Evolutionary conservation across 2,329 filamentous ascomycete genomes (phyloP), one percentile per base, ranked within the genome.

Genomic region (Aspergillus ibericus): DNA sequence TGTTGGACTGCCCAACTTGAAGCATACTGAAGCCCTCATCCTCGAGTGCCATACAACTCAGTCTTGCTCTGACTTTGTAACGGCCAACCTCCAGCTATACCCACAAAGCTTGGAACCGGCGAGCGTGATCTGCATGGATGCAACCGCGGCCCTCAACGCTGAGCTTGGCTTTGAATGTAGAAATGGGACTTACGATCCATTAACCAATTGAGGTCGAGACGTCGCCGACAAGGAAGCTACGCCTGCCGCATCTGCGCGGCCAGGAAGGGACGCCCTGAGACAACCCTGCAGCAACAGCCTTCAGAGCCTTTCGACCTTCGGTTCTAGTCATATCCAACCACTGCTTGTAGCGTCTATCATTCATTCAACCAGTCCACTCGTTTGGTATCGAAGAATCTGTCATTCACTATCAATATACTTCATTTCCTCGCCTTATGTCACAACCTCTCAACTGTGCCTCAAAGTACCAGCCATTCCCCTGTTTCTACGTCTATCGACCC

Each of bases 11-110:
- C 66, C 72, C 0, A 65, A 73, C 32, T 64, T 78, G 25, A 71
- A 71, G 8, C 76, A 78, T 50, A 79, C 74, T 1, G 77, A 80
- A 58, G 71, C 74, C 9, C 65, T 78, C 35, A 74, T 80, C 35
- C 65, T 80, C 20, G 75, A 79, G 59, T 79, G 78, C 59, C 77
- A 77, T 57, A 77, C 74, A 2, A 63, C 72, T 9, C 66, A 61
- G 4, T 78, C 75, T 3, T 80, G 77, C 65, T 67, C 68, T 55
- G 68, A 74, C 55, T 75, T 77, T 49, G 58, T 47, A n/a, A 54
- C 71, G 18, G 60, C 65, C 36, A 70, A 73, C 56, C 72, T 77
- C 47, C 65, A 70, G 50, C 53, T 77, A 20, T 65, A 71, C 25
- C 73, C 72, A 1, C 73, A 75, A 58, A 68, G 54, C 46, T 38